phyloP scores from a whole-genome alignment of 2,329 filamentous ascomycete species.

The Colletotrichum sp. region DNA sequence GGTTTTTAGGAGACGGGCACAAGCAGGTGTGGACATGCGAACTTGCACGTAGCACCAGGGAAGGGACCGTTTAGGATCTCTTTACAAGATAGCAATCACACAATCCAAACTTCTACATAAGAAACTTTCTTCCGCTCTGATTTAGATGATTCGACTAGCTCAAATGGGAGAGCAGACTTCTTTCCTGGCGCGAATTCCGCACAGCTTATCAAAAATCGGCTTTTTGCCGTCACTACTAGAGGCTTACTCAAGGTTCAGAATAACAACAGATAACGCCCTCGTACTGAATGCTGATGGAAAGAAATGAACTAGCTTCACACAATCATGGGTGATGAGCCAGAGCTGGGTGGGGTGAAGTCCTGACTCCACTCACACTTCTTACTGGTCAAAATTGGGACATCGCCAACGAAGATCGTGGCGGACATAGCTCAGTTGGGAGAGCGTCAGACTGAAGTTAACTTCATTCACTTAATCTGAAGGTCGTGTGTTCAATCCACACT shows the following conservation, averaged over 20 bases:
- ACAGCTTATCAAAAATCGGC: background rate
- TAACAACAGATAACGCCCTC: background rate
- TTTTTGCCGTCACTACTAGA: background rate
- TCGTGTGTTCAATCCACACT: background rate
- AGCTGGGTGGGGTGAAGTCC: background rate
- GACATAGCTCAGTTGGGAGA: constrained; percentile 23
- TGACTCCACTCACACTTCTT: background rate
- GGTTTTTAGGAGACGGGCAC: background rate
- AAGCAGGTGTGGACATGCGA: background rate
- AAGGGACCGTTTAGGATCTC: background rate
- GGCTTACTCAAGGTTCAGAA: background rate
- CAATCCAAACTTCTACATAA: background rate
- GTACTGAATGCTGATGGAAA: background rate
- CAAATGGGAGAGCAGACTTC: background rate
- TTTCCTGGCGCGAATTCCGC: background rate
- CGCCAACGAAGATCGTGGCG: background rate
- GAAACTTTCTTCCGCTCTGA: background rate
- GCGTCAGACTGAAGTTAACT: constrained; percentile 22
- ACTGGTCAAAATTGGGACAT: accelerated
- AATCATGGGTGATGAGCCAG: background rate
- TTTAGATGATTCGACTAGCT: background rate
- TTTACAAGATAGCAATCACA: background rate
- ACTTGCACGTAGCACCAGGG: background rate
- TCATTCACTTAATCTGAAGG: constrained; percentile 20
- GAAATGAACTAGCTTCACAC: background rate